Evolutionary conservation across 768 basidiomycete species (phyloP).

Genomic region (Boletus pseudopeckii): DNA sequence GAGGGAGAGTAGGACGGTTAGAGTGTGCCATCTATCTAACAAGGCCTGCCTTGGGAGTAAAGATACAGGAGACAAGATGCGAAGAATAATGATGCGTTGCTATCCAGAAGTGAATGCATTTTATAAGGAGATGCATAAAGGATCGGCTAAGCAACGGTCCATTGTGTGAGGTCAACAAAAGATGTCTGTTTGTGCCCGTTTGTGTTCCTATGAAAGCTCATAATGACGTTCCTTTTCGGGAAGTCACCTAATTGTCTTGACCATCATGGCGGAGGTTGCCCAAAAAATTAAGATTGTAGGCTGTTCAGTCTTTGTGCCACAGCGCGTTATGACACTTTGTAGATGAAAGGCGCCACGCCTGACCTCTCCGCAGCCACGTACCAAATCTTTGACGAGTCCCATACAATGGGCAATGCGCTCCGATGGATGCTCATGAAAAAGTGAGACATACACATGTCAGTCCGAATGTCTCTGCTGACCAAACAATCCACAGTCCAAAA

Average conservation of each 20-base stretch:
- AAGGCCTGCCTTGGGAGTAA: constrained; percentile 20
- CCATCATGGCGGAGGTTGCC: constrained; percentile 25
- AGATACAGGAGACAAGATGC: not conserved
- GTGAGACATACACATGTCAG: constrained; percentile 43
- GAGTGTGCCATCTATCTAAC: constrained; percentile 18
- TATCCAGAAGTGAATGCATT: not conserved
- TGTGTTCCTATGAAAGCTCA: not conserved
- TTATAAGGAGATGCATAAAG: constrained; percentile 12
- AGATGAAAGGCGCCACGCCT: constrained; percentile 82
- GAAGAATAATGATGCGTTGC: not conserved
- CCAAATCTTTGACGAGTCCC: constrained; percentile 89
- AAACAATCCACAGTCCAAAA: constrained; percentile 66
- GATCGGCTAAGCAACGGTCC: not conserved
- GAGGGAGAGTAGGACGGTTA: constrained; percentile 50
- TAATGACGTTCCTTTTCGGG: not conserved
- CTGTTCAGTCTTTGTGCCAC: not conserved
- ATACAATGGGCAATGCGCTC: constrained; percentile 92
- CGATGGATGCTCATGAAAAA: constrained; percentile 99
- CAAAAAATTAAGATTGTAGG: constrained; percentile 35
- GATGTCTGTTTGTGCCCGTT: not conserved
- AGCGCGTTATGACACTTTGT: constrained; percentile 11
- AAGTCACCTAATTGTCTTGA: not conserved
- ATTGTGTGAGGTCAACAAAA: not conserved
- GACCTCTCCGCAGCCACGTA: constrained; percentile 89
- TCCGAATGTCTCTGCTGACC: constrained; percentile 1